Base-by-base conservation (phyloP, 495 filamentous ascomycete genomes). In the Penicillium canescens region DNA sequence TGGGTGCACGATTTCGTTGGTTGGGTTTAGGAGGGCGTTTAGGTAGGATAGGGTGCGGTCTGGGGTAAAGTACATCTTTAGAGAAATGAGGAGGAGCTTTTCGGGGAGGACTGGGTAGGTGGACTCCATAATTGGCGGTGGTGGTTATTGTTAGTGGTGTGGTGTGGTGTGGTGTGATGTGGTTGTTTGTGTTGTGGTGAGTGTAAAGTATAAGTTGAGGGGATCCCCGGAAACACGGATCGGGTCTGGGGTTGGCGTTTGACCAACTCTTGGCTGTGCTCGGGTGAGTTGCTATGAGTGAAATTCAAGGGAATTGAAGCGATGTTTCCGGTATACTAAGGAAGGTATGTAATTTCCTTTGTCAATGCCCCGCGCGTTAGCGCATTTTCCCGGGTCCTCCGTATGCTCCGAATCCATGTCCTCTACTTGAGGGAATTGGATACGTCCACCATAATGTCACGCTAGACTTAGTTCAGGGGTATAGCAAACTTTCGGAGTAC, bases 51-150 rank as follows among this genome's bases (percentile, higher is more conserved):
- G 71, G 12, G 90, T 92, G 49, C 74, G 73, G 16, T 80, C 68
- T 18, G 85, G 79, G 70, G 82, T 81, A 69, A 92, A 92, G 78
- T 93, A 93, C 84, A 91, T 89, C 65, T 95, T 93, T 20, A 89
- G 80, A 47, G 84, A 89, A 66, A 92, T 85, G 64, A 89, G 87
- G 45, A 95, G 79, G 46, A 92, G 77, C 52, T 82, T 87, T 54
- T 82, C 76, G n/a, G 80, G 81, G 14, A 83, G 73, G 12, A 71
- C 52, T 41, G 79, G 73, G 39, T 76, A 70, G n/a, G 72, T 42
- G 38, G 62, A 45, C 24, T 62, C 41, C 69, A 68, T 68, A 34
- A 42, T 51, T 42, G 37, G n/a, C 18, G 5, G 31, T 45, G 46
- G 7, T 38, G 26, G 48, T 14, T 24, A 35, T 28, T 56, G 38